Evolutionary conservation across 2,329 filamentous ascomycete genomes (phyloP), one percentile per base, ranked within the genome.

Genomic region (Periconia digitata): DNA sequence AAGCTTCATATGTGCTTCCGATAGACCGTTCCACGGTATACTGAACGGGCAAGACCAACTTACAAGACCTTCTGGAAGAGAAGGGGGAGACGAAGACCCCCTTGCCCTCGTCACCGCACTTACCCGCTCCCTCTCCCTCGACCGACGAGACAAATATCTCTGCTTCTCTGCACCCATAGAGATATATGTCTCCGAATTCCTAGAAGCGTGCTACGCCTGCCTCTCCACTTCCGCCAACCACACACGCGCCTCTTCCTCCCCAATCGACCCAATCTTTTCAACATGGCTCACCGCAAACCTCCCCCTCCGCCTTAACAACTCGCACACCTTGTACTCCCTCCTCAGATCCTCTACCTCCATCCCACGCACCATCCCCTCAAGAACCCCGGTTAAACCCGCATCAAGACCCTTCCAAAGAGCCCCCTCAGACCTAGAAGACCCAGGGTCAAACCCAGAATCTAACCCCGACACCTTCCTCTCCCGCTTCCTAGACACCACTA

Each of bases 71-170:
- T n/a, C n/a, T n/a, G 10, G 27, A 15, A 15, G 3, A 15, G 27
- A 5, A 5, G 10, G n/a, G 3, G 27, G n/a, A 32, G 27, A 32
- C 27, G 24, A 27, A 32, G 27, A 32, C 27, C 10, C n/a, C n/a
- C 7, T 13, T 56, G 3, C 60, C 64, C 32, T 51, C 36, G 6
- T 7, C 20, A 6, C 27, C 10, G 13, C n/a, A 37, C 3, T 3
- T 22, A 55, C 60, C 6, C 57, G 60, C 15, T 66, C 60, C 0
- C 55, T 69, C 5, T 57, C 62, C 6, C 54, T 69, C 20, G 60
- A 64, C 36, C 59, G 64, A 7, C 54, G 61, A 38, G 64, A 69
- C 55, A 69, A 67, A 18, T 67, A 66, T 29, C 52, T 67, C 8
- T 58, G 62, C 35, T 63, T 58, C 23, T 50, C 53, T 20, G 60